phyloP scores from a whole-genome alignment of 345 rosid species.

The Punica granatum region DNA sequence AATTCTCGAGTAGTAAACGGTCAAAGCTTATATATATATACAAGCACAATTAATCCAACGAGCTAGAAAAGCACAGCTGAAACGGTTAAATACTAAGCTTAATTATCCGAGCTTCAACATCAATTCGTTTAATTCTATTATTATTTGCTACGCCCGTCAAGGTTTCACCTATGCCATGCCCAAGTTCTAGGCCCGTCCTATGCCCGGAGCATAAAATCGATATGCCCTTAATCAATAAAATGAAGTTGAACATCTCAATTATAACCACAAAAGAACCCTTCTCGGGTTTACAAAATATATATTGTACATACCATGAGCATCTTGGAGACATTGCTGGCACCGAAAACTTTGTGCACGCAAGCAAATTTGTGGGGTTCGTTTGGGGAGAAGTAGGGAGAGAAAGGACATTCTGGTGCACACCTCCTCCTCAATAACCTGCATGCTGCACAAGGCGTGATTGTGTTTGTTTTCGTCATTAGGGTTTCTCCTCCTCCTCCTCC shows the following conservation, averaged over 20 bases:
- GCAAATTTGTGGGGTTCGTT: conserved; percentile 85
- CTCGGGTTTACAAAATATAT: background rate
- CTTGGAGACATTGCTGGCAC: conserved; percentile 91
- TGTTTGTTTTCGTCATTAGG: conserved; percentile 21
- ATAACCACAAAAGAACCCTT: background rate
- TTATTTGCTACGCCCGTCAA: too few relatives aligned
- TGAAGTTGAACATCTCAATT: background rate
- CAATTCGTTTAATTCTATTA: too few relatives aligned
- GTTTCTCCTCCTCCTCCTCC: background rate
- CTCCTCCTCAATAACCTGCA: conserved; percentile 78
- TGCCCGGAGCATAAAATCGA: too few relatives aligned
- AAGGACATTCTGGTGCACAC: conserved; percentile 85
- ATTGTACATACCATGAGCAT: conserved; percentile 49
- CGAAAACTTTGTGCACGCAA: conserved; percentile 76
- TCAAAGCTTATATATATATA: too few relatives aligned
- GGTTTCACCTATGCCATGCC: too few relatives aligned
- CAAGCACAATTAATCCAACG: too few relatives aligned
- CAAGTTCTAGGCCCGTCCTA: too few relatives aligned
- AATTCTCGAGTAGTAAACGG: too few relatives aligned
- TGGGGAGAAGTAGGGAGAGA: conserved; percentile 87
- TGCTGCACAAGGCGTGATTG: conserved; percentile 81
- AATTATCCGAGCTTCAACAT: too few relatives aligned
- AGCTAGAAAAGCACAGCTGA: too few relatives aligned
- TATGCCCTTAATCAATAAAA: too few relatives aligned
- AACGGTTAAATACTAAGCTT: too few relatives aligned